phyloP scores from a whole-genome alignment of 2,329 filamentous ascomycete species.

The Microascus cirrosus region DNA sequence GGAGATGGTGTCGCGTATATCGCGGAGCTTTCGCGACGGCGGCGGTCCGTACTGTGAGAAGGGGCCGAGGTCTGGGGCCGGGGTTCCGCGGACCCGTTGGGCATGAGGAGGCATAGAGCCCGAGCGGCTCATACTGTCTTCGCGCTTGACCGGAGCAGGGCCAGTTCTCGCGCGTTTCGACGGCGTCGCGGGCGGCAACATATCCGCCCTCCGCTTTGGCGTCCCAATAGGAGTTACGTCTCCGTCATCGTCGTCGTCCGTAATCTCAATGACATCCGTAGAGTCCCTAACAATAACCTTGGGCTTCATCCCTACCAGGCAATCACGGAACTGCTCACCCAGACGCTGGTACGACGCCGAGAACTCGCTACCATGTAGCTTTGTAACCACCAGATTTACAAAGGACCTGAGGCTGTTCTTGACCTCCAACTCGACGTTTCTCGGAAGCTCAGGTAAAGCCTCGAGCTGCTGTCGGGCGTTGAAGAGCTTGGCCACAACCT shows the following conservation, averaged over 20 bases:
- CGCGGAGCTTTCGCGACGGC: slow-evolving; percentile 27
- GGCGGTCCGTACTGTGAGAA: slow-evolving; percentile 24
- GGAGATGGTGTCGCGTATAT: slow-evolving; percentile 43
- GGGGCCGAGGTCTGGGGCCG: slow-evolving; percentile 6
- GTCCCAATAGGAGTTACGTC: slow-evolving; percentile 13
- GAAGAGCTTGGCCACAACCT: slow-evolving; percentile 35
- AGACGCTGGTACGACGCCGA: slow-evolving; percentile 31
- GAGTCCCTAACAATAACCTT: slow-evolving; percentile 29
- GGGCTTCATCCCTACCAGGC: slow-evolving; percentile 33
- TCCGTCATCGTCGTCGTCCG: slow-evolving; percentile 25
- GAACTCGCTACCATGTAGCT: slow-evolving; percentile 40
- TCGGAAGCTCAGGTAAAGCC: slow-evolving; percentile 54
- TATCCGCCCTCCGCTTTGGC: slow-evolving; percentile 17
- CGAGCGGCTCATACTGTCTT: background rate
- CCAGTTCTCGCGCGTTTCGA: slow-evolving; percentile 20
- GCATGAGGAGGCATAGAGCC: background rate
- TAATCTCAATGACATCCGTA: slow-evolving; percentile 23
- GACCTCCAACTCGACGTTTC: slow-evolving; percentile 57
- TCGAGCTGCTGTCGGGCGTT: slow-evolving; percentile 43
- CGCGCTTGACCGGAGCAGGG: slow-evolving; percentile 1
- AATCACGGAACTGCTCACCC: slow-evolving; percentile 38
- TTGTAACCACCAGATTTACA: slow-evolving; percentile 35
- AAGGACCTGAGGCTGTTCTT: slow-evolving; percentile 48
- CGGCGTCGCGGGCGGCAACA: slow-evolving; percentile 16
- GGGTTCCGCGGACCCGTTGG: slow-evolving; percentile 12